Evolutionary conservation across 1,284 basidiomycete species (phyloP).

Genomic region (Afroboletus lepidellus): DNA sequence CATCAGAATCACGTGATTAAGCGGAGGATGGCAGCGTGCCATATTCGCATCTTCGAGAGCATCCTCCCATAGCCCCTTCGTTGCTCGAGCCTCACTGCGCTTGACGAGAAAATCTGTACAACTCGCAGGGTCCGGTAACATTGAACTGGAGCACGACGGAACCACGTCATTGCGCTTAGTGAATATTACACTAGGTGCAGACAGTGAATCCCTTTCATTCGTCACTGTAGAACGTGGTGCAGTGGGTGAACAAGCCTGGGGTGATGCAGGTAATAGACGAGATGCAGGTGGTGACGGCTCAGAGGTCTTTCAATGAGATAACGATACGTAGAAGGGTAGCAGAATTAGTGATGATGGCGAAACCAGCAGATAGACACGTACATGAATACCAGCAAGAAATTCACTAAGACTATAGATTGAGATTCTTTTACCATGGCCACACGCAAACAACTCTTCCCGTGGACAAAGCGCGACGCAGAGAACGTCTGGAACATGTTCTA

Average conservation of each 20-base stretch:
- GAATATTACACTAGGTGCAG: neutral
- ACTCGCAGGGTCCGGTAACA: neutral
- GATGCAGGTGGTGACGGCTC: neutral
- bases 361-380: neutral
- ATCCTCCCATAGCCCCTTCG: neutral
- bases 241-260: neutral
- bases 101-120: neutral
- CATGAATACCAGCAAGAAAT: neutral
- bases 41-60: constrained; percentile 4
- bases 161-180: neutral
- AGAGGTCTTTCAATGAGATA: neutral
- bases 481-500: neutral
- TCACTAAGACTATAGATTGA: neutral
- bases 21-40: neutral
- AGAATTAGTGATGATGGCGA: neutral
- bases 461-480: constrained; percentile 1
- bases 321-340: neutral
- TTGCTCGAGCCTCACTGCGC: neutral
- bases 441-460: neutral
- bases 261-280: neutral
- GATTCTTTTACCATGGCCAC: neutral
- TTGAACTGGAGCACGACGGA: neutral
- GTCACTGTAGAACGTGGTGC: neutral
- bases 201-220: neutral
- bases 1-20: neutral